Evolutionary conservation across 306 rosid genomes (phyloP), one percentile per base, ranked within the genome.

Genomic region (Spatholobus suberectus): DNA sequence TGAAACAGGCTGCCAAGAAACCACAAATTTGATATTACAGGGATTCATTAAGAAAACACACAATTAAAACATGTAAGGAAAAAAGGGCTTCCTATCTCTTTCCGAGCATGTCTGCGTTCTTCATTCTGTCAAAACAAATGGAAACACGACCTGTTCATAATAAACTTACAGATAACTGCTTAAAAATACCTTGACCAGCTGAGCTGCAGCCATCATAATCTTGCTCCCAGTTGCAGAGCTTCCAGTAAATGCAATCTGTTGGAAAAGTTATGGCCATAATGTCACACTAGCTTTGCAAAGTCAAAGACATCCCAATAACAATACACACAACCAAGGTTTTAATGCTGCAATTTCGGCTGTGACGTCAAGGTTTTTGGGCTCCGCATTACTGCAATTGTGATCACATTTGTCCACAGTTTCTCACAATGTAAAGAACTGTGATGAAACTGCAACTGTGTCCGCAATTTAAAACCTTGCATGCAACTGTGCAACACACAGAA

Each of bases 191-290:
- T 96, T 96, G 86, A 92, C 82, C 57, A 88, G 83, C 81, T 89
- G 96, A 49, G 99, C 98, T 75, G 99, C 99, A 73, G 97, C 88
- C 43, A 93, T 58, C 98, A 96, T 96, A 83, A 96, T 49, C 89
- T 91, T 96, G 88, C 93, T 94, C 49, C 99, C 99, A 66, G 99
- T 96, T 35, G 88, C 78, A 43, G 92, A 87, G 88, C 99, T 96
- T 76, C 99, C 99, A 54, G 99, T 96, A 81, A 96, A 96, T 70
- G 99, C 98, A 90, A 96, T 69, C 99, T 96, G 93, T 88, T 46
- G 35, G 63, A 89, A 58, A 65, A 66, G 34, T 58, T 75, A 74
- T 27, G 73, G 77, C 18, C 43, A 75, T 12, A 5, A 37, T 41
- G 41, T 27, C 81, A 61, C 8, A 75, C 57, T 43, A 24, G 68